phyloP scores from a whole-genome alignment of 768 basidiomycete species.

The Boletus reticuloceps region DNA sequence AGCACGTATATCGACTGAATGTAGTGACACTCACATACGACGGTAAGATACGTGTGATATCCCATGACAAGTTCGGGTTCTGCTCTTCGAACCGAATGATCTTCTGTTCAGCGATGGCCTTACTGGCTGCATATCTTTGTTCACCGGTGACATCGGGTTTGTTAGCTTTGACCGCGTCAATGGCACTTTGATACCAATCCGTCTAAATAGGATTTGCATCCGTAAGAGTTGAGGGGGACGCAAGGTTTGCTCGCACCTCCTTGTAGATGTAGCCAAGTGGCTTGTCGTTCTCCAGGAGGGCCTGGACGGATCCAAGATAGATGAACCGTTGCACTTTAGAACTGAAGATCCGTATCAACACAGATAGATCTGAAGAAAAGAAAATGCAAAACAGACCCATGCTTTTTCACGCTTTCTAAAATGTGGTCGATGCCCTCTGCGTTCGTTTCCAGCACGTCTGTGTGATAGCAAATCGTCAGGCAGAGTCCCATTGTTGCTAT shows the following conservation, averaged over 20 bases:
- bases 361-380: not conserved
- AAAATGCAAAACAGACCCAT: not conserved
- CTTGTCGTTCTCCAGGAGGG: not conserved
- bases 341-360: not conserved
- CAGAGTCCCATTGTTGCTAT: not conserved
- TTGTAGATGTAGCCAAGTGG: not conserved
- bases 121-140: not conserved
- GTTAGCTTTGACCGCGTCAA: not conserved
- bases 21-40: not conserved
- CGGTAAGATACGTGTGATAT: not conserved
- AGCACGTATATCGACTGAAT: not conserved
- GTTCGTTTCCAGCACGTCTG: not conserved
- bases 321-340: not conserved
- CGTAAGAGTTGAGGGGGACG: not conserved
- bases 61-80: not conserved
- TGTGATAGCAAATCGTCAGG: not conserved
- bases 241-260: not conserved
- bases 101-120: not conserved
- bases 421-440: not conserved
- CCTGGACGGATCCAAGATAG: not conserved
- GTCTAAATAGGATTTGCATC: not conserved
- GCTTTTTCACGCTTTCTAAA: not conserved
- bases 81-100: not conserved
- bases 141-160: not conserved
- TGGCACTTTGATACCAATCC: not conserved